Evolutionary conservation across 768 basidiomycete genomes (phyloP).

Genomic region (Suillus variegatus): DNA sequence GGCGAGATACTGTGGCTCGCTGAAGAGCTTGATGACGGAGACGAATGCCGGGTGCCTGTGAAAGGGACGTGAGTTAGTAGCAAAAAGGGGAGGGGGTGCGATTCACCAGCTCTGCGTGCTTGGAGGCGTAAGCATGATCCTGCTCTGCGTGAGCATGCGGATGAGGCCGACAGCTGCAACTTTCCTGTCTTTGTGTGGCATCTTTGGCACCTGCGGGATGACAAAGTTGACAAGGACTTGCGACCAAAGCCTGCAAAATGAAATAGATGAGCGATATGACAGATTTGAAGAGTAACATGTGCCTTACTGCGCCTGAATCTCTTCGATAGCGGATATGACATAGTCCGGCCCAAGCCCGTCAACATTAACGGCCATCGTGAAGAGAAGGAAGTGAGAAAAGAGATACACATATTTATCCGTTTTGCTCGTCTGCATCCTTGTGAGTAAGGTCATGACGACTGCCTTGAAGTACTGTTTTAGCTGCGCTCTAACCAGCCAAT

Average conservation of each 20-base stretch:
- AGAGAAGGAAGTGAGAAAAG: slow-evolving; percentile 78
- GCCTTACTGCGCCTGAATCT: slow-evolving; percentile 79
- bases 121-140: slow-evolving; percentile 66
- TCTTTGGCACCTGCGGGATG: slow-evolving; percentile 77
- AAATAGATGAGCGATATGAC: not conserved
- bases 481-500: slow-evolving; percentile 36
- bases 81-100: not conserved
- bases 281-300: slow-evolving; percentile 4
- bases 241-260: slow-evolving; percentile 62
- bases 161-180: slow-evolving; percentile 79
- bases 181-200: slow-evolving; percentile 83
- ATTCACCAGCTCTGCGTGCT: slow-evolving; percentile 65
- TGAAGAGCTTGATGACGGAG: slow-evolving; percentile 74
- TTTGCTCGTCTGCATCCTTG: slow-evolving; percentile 83
- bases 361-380: slow-evolving; percentile 72
- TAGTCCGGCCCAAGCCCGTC: slow-evolving; percentile 78
- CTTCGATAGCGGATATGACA: slow-evolving; percentile 75
- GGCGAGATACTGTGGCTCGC: slow-evolving; percentile 69
- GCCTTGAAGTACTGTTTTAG: slow-evolving; percentile 76
- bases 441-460: slow-evolving; percentile 76
- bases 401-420: slow-evolving; percentile 86
- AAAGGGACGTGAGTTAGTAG: not conserved
- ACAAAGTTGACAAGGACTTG: slow-evolving; percentile 79
- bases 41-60: slow-evolving; percentile 70
- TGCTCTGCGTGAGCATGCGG: slow-evolving; percentile 74